Evolutionary conservation across 2,329 filamentous ascomycete genomes (phyloP).

Genomic region (Pyrenochaeta sp.): DNA sequence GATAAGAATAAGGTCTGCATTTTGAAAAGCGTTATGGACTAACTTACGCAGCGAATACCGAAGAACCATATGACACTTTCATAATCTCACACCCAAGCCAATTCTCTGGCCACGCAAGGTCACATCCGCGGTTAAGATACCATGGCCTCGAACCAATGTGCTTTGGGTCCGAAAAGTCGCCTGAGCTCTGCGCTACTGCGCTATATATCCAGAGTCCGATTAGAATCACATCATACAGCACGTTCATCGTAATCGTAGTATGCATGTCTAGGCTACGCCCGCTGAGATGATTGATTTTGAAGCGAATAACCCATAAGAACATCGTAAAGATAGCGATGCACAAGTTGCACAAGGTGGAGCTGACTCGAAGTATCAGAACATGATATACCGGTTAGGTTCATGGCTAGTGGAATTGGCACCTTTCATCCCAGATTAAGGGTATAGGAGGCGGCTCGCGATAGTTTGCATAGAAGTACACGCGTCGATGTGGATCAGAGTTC

Average conservation of each 20-base stretch:
- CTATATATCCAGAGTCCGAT: constrained; percentile 25
- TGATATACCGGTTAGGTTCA: no score
- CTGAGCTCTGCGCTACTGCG: constrained; percentile 13
- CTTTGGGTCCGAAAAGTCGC: constrained; percentile 22
- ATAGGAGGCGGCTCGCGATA: constrained; percentile 19
- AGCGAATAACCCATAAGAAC: constrained; percentile 18
- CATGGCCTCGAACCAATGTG: constrained; percentile 23
- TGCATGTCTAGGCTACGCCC: constrained; percentile 13
- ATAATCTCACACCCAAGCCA: constrained; percentile 8
- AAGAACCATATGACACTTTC: constrained; percentile 14
- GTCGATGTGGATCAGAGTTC: constrained; percentile 27
- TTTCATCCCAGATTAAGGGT: constrained; percentile 29
- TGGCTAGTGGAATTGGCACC: constrained; percentile 1
- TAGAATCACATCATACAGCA: constrained; percentile 25
- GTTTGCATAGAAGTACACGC: constrained; percentile 27
- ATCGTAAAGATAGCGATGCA: constrained; percentile 15
- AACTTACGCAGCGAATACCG: constrained; percentile 22
- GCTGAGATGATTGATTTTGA: constrained; percentile 14
- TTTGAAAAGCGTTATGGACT: no score
- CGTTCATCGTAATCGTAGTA: constrained; percentile 14
- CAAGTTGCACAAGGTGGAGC: constrained; percentile 18
- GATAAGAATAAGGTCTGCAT: no score
- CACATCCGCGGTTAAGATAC: constrained; percentile 25
- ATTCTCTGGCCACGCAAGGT: constrained; percentile 4
- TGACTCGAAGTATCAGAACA: not conserved